Percentiles rank a stretch among this genome's conserved stretches.
phyloP scores from a whole-genome alignment of 257 asterid genomes.

The Solanum chilense region DNA sequence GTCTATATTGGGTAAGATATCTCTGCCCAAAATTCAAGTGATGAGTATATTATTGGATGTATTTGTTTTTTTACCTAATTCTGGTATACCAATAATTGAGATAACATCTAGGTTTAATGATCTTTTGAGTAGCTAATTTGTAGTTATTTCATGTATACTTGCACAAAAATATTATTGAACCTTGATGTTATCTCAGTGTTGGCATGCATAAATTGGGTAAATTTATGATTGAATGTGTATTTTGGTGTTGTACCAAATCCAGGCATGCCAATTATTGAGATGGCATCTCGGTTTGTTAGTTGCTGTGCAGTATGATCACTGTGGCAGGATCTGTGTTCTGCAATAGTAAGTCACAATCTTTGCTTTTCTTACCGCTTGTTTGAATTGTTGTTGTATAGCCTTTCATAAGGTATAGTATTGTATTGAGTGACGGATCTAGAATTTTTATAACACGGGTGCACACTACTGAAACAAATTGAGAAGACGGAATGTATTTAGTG shows the following conservation, averaged over 20 bases:
- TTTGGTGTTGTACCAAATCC: background rate
- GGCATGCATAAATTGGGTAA: background rate
- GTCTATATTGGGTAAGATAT: background rate
- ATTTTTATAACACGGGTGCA: background rate
- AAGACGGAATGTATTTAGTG: background rate
- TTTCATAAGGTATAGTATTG: background rate
- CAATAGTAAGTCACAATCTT: background rate
- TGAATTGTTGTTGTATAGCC: background rate
- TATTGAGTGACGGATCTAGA: background rate
- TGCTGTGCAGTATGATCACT: background rate
- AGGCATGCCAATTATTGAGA: background rate
- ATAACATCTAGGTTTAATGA: background rate
- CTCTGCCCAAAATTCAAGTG: background rate
- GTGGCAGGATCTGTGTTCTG: background rate
- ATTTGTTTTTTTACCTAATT: background rate
- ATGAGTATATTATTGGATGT: background rate
- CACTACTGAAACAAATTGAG: background rate
- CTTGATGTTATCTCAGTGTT: background rate
- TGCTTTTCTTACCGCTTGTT: background rate
- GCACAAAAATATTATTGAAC: background rate
- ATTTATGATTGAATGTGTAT: background rate
- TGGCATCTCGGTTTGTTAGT: background rate
- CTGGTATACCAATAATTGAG: background rate
- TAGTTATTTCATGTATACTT: background rate
- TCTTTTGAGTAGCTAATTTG: background rate